Percentiles rank a stretch among this genome's conserved stretches.
Conservation (phyloP, 352 stramenopile species). For the Phytophthora meadii region DNA sequence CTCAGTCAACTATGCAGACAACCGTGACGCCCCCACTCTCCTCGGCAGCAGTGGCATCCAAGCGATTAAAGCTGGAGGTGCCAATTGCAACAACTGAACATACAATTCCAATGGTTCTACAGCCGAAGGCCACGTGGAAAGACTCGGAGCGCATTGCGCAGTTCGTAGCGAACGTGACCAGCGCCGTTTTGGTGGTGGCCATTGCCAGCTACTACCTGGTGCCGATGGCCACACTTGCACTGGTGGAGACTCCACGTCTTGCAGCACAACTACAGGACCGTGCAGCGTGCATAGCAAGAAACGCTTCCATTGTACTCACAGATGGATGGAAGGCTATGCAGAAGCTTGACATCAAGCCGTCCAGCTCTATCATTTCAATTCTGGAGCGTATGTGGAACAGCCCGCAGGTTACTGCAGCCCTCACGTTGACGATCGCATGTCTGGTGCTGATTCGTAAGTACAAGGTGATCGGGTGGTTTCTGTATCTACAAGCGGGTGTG, state of each 20-base stretch:
- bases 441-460: conserved; percentile 59
- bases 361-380: conserved; percentile 36
- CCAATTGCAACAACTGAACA: conserved; percentile 20
- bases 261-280: conserved; percentile 28
- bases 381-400: conserved; percentile 39
- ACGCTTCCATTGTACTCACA: conserved; percentile 31
- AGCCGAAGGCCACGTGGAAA: conserved; percentile 59
- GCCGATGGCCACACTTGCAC: conserved; percentile 36
- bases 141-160: conserved; percentile 70
- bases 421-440: conserved; percentile 30
- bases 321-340: conserved; percentile 41
- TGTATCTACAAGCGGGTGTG: conserved; percentile 59
- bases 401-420: conserved; percentile 48
- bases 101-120: conserved; percentile 16
- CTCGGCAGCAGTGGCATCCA: background rate
- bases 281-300: conserved; percentile 29
- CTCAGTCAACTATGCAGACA: conserved; percentile 20
- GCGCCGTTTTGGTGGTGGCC: conserved; percentile 58
- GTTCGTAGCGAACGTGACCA: conserved; percentile 71
- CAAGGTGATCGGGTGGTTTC: conserved; percentile 70
- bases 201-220: conserved; percentile 56
- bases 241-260: conserved; percentile 48
- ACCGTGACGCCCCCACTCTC: conserved; percentile 5
- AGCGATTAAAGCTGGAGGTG: conserved; percentile 25
- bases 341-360: conserved; percentile 30